These are phyloP conservation scores for Cichorium intybus DNA, from an alignment of 140 eudicot genomes.

Conservation along the genomic window DNA sequence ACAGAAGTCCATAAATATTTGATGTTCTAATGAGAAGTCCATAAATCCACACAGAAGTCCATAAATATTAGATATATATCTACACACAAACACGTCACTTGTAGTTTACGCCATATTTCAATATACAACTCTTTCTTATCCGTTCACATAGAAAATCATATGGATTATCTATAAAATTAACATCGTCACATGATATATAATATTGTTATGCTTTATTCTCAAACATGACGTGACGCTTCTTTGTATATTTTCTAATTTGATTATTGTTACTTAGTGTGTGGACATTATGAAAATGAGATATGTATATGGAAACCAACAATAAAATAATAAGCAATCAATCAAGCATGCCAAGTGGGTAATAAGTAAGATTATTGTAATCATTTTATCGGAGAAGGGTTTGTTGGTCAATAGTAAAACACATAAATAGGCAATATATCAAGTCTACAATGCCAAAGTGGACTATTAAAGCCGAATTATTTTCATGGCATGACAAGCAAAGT, in stretches of 20 bases:
- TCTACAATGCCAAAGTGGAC: slow-evolving; percentile 21
- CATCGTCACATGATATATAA: neutral
- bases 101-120: neutral
- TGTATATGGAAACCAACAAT: neutral
- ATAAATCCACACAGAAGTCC: no score
- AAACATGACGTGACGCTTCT: neutral
- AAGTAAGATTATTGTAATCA: slow-evolving; percentile 14
- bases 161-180: no score
- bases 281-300: neutral
- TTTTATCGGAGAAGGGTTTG: neutral
- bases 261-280: neutral
- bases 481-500: slow-evolving; percentile 22
- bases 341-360: slow-evolving; percentile 8
- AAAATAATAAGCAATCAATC: neutral
- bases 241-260: neutral
- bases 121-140: neutral
- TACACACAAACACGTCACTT: neutral
- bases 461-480: slow-evolving; percentile 4
- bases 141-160: neutral
- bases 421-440: neutral
- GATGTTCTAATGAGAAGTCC: no score
- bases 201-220: neutral
- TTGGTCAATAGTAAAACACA: neutral
- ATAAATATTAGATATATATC: no score
- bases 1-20: no score